These are phyloP conservation scores for Naganishia sp. DNA, from an alignment of 1,284 basidiomycete genomes.

Conservation along the genomic window DNA sequence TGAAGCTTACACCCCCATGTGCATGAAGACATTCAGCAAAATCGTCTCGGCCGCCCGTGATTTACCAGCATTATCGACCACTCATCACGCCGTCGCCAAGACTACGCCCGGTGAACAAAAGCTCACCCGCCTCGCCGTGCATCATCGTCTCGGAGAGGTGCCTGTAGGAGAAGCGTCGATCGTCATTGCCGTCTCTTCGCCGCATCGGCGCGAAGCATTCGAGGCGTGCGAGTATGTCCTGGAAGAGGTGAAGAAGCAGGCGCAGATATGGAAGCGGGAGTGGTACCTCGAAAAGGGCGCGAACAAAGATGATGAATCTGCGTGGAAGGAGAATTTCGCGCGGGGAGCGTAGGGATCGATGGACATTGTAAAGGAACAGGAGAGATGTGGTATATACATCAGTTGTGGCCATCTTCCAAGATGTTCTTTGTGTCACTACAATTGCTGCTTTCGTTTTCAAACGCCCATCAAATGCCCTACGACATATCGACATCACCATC, in stretches of 20 bases:
- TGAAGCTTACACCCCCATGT: slow-evolving; percentile 35
- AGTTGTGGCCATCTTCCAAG: no score
- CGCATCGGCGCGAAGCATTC: slow-evolving; percentile 79
- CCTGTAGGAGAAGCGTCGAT: slow-evolving; percentile 78
- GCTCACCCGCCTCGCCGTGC: slow-evolving; percentile 60
- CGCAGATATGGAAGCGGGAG: slow-evolving; percentile 87
- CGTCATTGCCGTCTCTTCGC: slow-evolving; percentile 80
- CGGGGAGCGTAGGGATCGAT: neutral
- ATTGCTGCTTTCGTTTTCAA: no score
- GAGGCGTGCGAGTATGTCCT: slow-evolving; percentile 74
- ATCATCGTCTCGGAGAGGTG: slow-evolving; percentile 78
- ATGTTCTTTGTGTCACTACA: no score
- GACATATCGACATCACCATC: slow-evolving; percentile 48
- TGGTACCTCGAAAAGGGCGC: slow-evolving; percentile 64
- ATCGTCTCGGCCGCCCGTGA: slow-evolving; percentile 2
- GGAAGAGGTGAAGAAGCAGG: slow-evolving; percentile 77
- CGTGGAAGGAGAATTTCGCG: slow-evolving; percentile 70
- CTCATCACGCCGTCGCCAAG: slow-evolving; percentile 36
- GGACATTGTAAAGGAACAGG: no score
- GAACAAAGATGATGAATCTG: slow-evolving; percentile 62
- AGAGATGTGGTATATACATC: slow-evolving; percentile 8
- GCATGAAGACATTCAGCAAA: slow-evolving; percentile 32
- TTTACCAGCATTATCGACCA: slow-evolving; percentile 31
- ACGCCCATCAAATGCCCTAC: slow-evolving; percentile 36
- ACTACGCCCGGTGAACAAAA: slow-evolving; percentile 37